phyloP scores from a whole-genome alignment of 441 rosid species.

The Melianthus villosus region DNA sequence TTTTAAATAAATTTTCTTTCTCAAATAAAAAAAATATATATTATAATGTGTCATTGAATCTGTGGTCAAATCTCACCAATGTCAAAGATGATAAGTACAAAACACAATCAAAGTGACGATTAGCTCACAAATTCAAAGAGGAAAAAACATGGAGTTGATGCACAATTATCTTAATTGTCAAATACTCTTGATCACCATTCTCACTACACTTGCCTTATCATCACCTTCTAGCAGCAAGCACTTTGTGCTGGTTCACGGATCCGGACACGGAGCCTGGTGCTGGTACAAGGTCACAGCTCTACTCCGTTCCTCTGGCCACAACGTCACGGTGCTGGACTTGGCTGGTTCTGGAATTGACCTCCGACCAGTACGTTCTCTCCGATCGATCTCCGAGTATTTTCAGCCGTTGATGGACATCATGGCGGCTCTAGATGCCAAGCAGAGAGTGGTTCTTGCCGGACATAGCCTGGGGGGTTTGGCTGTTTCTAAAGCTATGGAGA shows the following conservation, averaged over 20 bases:
- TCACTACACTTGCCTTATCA: no score
- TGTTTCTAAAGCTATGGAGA: conserved; percentile 40
- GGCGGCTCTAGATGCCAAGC: conserved; percentile 21
- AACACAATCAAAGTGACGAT: no score
- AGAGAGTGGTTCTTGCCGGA: conserved; percentile 39
- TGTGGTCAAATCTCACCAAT: no score
- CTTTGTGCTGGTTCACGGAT: conserved; percentile 51
- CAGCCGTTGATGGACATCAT: conserved; percentile 40
- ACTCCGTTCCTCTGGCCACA: conserved; percentile 30
- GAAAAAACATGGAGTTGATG: no score
- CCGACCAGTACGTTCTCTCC: conserved; percentile 22
- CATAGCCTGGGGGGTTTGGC: conserved; percentile 48
- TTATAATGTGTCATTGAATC: no score
- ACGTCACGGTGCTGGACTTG: conserved; percentile 37
- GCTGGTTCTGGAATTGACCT: conserved; percentile 41
- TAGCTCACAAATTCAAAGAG: no score
- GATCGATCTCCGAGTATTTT: conserved; percentile 28
- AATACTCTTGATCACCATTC: no score
- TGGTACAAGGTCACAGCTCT: conserved; percentile 38
- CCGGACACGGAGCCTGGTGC: conserved; percentile 61
- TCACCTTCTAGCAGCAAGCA: no score
- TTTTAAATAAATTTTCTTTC: no score
- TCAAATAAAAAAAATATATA: no score
- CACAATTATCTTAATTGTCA: no score
- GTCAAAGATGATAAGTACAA: no score